Percentiles rank a stretch among this genome's conserved stretches.
Conservation (phyloP, 768 basidiomycete genomes). For the Rubroboletus satanas region DNA sequence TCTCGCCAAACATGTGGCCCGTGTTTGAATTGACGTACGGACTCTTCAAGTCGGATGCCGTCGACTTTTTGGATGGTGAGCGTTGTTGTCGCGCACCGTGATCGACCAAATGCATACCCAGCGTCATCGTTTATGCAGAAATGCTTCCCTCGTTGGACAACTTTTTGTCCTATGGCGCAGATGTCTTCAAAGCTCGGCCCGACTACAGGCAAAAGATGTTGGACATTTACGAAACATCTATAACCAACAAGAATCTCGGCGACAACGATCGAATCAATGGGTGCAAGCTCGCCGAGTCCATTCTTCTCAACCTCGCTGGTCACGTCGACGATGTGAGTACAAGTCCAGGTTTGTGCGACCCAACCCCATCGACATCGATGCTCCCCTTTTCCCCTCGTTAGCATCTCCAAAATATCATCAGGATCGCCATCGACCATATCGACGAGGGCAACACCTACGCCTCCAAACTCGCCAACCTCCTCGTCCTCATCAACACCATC, state of each 20-base stretch:
- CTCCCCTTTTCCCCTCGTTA: constrained; percentile 22
- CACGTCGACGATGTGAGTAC: constrained; percentile 68
- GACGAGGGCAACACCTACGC: constrained; percentile 59
- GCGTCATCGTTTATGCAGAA: constrained; percentile 41
- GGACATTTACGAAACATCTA: constrained; percentile 77
- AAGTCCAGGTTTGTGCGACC: not conserved
- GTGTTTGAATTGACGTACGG: constrained; percentile 80
- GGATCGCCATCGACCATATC: constrained; percentile 53
- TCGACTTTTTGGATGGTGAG: constrained; percentile 84
- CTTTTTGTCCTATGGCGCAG: constrained; percentile 79
- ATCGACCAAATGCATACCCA: not conserved
- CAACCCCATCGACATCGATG: not conserved
- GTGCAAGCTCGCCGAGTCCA: constrained; percentile 79
- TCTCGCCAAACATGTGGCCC: constrained; percentile 83
- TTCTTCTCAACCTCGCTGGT: constrained; percentile 76
- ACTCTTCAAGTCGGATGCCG: constrained; percentile 77
- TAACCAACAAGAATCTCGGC: constrained; percentile 68
- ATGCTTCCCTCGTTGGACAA: constrained; percentile 89
- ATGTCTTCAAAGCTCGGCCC: constrained; percentile 63
- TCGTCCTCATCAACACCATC: constrained; percentile 78
- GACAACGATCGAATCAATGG: constrained; percentile 83
- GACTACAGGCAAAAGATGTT: constrained; percentile 79
- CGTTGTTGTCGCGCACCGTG: not conserved
- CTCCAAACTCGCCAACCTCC: constrained; percentile 73
- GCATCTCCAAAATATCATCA: constrained; percentile 64